Evolutionary conservation across 495 filamentous ascomycete genomes (phyloP).

Genomic region (Penicillium turbatum): DNA sequence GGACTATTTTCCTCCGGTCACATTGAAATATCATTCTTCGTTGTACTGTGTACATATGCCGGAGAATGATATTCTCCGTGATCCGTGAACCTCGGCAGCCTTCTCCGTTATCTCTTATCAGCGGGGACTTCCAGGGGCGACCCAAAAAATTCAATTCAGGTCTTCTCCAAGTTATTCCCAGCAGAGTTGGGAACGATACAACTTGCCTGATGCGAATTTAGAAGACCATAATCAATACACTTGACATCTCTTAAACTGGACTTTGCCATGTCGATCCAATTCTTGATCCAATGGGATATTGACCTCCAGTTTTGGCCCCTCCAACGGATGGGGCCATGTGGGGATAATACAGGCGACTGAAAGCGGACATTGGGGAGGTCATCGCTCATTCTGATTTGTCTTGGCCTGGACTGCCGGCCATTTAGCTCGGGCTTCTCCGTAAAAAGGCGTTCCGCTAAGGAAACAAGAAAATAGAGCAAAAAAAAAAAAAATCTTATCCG

Average conservation of each 20-base stretch:
- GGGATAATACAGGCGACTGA: neutral
- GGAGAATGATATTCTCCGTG: neutral
- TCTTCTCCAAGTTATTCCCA: no score
- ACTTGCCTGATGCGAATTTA: no score
- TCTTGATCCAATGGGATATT: neutral
- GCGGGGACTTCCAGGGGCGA: neutral
- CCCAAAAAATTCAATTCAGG: no score
- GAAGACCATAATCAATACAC: no score
- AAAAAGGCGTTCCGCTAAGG: neutral
- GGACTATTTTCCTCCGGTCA: no score
- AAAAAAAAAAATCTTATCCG: neutral
- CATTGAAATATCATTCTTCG: no score
- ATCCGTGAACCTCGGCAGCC: conserved; percentile 5
- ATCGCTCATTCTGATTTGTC: neutral
- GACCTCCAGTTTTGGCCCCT: neutral
- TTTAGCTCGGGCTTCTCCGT: neutral
- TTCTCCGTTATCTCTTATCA: neutral
- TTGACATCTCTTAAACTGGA: neutral
- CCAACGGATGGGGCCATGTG: neutral
- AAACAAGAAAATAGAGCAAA: neutral
- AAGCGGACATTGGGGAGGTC: neutral
- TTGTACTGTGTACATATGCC: no score
- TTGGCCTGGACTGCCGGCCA: neutral
- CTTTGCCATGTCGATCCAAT: neutral
- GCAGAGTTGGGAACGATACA: no score